These are phyloP conservation scores for Dioszegia hungarica DNA, from an alignment of 768 basidiomycete genomes.

Conservation along the genomic window DNA sequence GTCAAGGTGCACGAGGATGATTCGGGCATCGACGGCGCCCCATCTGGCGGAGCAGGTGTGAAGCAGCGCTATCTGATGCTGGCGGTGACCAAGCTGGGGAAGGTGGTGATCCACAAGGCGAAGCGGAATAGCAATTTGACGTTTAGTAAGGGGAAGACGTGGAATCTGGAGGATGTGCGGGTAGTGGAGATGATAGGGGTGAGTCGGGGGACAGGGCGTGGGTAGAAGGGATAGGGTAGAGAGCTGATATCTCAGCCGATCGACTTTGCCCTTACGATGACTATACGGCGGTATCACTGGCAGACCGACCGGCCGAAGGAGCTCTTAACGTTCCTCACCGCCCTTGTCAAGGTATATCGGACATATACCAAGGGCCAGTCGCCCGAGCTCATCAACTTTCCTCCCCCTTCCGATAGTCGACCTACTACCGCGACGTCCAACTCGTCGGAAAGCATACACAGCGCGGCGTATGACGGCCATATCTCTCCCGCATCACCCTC, in stretches of 20 bases:
- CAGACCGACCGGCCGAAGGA: slow-evolving; percentile 70
- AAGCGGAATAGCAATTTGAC: slow-evolving; percentile 90
- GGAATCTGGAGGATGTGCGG: slow-evolving; percentile 77
- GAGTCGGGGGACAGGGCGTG: slow-evolving; percentile 11
- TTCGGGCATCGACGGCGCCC: slow-evolving; percentile 57
- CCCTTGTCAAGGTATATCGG: slow-evolving; percentile 56
- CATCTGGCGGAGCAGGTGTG: slow-evolving; percentile 46
- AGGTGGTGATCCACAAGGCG: slow-evolving; percentile 75
- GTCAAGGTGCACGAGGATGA: slow-evolving; percentile 92
- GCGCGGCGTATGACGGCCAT: not conserved
- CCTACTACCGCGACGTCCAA: slow-evolving; percentile 11
- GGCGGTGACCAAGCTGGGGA: slow-evolving; percentile 53
- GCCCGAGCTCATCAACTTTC: slow-evolving; percentile 42
- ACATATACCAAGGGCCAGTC: slow-evolving; percentile 43
- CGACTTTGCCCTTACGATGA: slow-evolving; percentile 72
- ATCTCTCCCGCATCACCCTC: not conserved
- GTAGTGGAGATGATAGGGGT: slow-evolving; percentile 72
- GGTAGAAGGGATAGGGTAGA: too few species aligned
- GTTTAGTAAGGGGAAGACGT: slow-evolving; percentile 96
- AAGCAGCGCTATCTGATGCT: slow-evolving; percentile 89
- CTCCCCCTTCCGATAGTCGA: slow-evolving; percentile 8
- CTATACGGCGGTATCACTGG: slow-evolving; percentile 81
- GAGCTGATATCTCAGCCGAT: slow-evolving; percentile 18
- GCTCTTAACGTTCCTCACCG: slow-evolving; percentile 66
- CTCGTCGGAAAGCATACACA: not conserved